A percentile compares a stretch with the other conserved stretches of the same genome.
Evolutionary conservation across 2,329 filamentous ascomycete genomes (phyloP).

Genomic region (Aspergillus nomiae): DNA sequence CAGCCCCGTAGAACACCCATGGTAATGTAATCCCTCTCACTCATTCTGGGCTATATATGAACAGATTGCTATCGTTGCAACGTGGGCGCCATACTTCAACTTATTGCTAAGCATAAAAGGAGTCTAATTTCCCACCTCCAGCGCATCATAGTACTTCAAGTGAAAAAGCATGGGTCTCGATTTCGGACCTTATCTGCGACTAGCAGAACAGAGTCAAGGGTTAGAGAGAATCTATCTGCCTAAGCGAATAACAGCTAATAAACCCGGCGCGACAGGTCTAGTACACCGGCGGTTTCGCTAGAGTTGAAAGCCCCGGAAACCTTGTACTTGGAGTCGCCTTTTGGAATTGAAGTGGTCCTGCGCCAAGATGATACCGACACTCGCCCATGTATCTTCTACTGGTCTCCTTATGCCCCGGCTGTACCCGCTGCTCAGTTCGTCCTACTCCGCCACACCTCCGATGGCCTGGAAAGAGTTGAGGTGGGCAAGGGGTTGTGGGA

Average conservation of each 20-base stretch:
- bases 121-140: not conserved
- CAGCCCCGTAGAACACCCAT: no score
- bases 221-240: not conserved
- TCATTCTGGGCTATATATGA: no score
- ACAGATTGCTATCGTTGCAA: not conserved
- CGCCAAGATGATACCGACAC: not conserved
- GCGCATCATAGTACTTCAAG: not conserved
- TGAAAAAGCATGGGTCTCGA: not conserved
- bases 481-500: not conserved
- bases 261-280: not conserved
- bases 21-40: no score
- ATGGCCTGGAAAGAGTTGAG: not conserved
- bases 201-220: not conserved
- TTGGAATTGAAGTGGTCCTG: not conserved
- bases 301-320: not conserved
- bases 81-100: not conserved
- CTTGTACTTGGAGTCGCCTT: not conserved
- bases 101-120: not conserved
- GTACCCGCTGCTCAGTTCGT: not conserved
- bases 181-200: not conserved
- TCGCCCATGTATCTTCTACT: not conserved
- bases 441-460: not conserved
- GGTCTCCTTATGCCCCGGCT: not conserved
- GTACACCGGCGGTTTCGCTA: not conserved
- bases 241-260: not conserved